Percentiles rank a stretch among this genome's conserved stretches.
These are phyloP conservation scores for Fusarium oxysporum DNA, from an alignment of 2,329 filamentous ascomycete genomes.

Conservation along the genomic window DNA sequence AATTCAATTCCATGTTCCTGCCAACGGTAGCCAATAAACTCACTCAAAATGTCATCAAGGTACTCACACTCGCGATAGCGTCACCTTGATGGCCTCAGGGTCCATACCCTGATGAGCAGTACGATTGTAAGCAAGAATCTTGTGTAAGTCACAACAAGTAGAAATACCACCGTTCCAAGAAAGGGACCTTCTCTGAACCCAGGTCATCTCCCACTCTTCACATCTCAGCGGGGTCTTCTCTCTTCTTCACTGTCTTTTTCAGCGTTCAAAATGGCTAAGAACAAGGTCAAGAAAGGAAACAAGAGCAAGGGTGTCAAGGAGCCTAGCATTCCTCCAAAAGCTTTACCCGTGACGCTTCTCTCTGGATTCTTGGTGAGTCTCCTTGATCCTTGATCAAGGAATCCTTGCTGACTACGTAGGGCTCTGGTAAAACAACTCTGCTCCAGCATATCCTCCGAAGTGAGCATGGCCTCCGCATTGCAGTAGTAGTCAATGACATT, in stretches of 20 bases:
- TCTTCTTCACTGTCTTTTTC: not conserved
- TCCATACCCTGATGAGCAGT: constrained; percentile 37
- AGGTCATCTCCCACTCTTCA: too few relatives aligned
- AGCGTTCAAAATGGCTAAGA: constrained; percentile 32
- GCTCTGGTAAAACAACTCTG: constrained; percentile 77
- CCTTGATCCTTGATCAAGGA: accelerated
- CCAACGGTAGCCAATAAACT: constrained; percentile 14
- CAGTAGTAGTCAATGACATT: constrained; percentile 81
- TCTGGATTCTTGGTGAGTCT: constrained; percentile 50
- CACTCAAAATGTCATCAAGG: constrained; percentile 28
- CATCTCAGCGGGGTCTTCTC: too few relatives aligned
- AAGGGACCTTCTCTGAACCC: not conserved
- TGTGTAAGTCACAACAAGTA: constrained; percentile 10
- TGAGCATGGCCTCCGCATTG: constrained; percentile 75
- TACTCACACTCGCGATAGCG: constrained; percentile 2
- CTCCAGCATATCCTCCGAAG: constrained; percentile 75
- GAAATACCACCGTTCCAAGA: constrained; percentile 2
- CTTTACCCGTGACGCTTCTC: constrained; percentile 50
- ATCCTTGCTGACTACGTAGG: constrained; percentile 52
- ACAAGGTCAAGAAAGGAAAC: constrained; percentile 15
- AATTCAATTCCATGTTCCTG: not conserved
- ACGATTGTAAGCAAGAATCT: not conserved
- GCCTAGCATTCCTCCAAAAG: constrained; percentile 31
- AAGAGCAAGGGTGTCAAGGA: constrained; percentile 34
- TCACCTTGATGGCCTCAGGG: constrained; percentile 36